phyloP scores from a whole-genome alignment of 768 basidiomycete genomes.

The Tephrocybe sp. region DNA sequence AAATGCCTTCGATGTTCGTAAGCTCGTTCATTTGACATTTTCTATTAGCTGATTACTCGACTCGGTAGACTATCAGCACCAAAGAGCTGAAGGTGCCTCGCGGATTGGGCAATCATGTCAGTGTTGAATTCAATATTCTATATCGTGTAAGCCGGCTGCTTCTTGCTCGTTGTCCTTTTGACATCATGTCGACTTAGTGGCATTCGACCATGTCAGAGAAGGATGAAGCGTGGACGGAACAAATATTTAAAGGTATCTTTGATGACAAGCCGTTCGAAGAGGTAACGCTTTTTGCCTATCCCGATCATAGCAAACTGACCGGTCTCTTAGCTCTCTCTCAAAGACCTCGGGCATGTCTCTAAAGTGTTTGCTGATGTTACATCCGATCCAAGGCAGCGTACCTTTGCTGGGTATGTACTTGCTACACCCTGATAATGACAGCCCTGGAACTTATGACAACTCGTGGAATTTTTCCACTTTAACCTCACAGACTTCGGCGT shows the following conservation, averaged over 20 bases:
- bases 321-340: conserved; percentile 20
- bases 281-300: conserved; percentile 19
- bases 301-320: not conserved
- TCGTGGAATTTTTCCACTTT: too few species aligned
- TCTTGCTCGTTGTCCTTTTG: too few species aligned
- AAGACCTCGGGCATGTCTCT: conserved; percentile 22
- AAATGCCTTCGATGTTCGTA: conserved; percentile 41
- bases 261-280: conserved; percentile 33
- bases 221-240: conserved; percentile 53
- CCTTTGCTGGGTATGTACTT: conserved; percentile 41
- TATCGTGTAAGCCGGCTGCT: conserved; percentile 21
- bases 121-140: conserved; percentile 61
- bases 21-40: not conserved
- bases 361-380: conserved; percentile 17
- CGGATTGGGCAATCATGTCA: conserved; percentile 63
- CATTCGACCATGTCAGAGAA: conserved; percentile 49
- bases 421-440: not conserved
- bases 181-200: conserved; percentile 37
- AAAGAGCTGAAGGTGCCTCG: conserved; percentile 34
- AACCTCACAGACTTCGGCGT: conserved; percentile 44
- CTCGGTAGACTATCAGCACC: conserved; percentile 31
- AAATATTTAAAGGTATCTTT: conserved; percentile 40
- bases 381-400: conserved; percentile 34
- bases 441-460: not conserved
- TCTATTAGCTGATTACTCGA: not conserved